A percentile compares a stretch with the other conserved stretches of the same genome.
These are phyloP conservation scores for Trichoderma simmonsii DNA, from an alignment of 2,329 filamentous ascomycete species.

Conservation along the genomic window DNA sequence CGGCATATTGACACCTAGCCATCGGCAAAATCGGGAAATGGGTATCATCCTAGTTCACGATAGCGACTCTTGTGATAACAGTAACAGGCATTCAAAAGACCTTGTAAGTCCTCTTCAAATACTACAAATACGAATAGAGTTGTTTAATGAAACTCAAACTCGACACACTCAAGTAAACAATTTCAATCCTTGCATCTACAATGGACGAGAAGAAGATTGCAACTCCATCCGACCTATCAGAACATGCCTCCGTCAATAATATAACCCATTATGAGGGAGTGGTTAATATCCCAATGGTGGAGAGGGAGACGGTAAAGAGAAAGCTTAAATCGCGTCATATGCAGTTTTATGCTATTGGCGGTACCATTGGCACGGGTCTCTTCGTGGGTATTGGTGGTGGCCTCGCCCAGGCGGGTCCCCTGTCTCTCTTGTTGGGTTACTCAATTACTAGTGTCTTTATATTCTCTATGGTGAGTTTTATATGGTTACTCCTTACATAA, in stretches of 20 bases:
- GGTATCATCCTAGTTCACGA: not conserved
- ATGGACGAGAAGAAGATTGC: conserved; percentile 8
- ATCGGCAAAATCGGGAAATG: conserved; percentile 10
- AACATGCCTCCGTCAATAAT: not conserved
- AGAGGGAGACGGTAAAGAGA: not conserved
- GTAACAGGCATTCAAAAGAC: conserved; percentile 1
- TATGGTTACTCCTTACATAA: not conserved
- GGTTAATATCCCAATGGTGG: not conserved
- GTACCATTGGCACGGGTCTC: conserved; percentile 45
- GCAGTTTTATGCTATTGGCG: conserved; percentile 49
- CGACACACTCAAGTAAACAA: not conserved
- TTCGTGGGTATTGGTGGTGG: conserved; percentile 45
- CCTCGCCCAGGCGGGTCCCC: conserved; percentile 40
- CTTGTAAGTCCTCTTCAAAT: not conserved
- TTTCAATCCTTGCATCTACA: not conserved
- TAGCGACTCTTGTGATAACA: not conserved
- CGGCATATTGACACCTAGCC: not conserved
- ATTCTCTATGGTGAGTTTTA: conserved; percentile 37
- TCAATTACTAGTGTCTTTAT: conserved; percentile 43
- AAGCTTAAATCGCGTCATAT: conserved; percentile 38
- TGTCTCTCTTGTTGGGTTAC: conserved; percentile 46
- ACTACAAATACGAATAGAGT: not conserved
- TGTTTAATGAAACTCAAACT: not conserved
- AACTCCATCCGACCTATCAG: not conserved
- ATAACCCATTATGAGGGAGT: not conserved